phyloP scores from a whole-genome alignment of 257 asterid species.

The Nicotiana undulata region DNA sequence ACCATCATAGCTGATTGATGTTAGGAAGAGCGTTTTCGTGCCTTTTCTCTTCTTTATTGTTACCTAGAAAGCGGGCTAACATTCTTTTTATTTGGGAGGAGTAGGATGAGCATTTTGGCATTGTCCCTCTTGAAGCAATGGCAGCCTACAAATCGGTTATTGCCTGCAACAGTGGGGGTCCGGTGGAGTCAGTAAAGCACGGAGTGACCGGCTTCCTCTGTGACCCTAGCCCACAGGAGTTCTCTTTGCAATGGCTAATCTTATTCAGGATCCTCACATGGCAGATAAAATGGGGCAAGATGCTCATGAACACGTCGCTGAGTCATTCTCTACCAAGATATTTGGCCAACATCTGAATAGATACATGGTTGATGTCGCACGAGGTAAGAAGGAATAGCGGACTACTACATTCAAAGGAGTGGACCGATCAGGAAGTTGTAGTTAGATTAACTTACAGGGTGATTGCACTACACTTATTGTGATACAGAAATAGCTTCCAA shows the following conservation, averaged over 20 bases:
- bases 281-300: constrained; percentile 66
- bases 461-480: neutral
- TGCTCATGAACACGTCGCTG: constrained; percentile 56
- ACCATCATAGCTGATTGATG: neutral
- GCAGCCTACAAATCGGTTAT: constrained; percentile 88
- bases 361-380: constrained; percentile 46
- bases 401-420: neutral
- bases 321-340: constrained; percentile 67
- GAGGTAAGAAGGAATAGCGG: constrained; percentile 40
- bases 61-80: neutral
- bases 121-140: constrained; percentile 97
- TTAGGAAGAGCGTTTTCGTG: neutral
- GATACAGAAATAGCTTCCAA: neutral
- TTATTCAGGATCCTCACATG: constrained; percentile 47
- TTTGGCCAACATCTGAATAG: constrained; percentile 67
- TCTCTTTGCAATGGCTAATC: constrained; percentile 78
- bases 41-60: neutral
- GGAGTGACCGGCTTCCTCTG: constrained; percentile 83
- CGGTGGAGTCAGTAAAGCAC: constrained; percentile 67
- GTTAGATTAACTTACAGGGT: neutral
- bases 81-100: neutral
- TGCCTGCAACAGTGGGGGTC: constrained; percentile 94
- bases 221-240: constrained; percentile 61
- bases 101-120: constrained; percentile 96
- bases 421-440: neutral